Percentiles rank a stretch among this genome's conserved stretches.
phyloP scores from a whole-genome alignment of 305 asterid genomes.

The Solanum hybrid region DNA sequence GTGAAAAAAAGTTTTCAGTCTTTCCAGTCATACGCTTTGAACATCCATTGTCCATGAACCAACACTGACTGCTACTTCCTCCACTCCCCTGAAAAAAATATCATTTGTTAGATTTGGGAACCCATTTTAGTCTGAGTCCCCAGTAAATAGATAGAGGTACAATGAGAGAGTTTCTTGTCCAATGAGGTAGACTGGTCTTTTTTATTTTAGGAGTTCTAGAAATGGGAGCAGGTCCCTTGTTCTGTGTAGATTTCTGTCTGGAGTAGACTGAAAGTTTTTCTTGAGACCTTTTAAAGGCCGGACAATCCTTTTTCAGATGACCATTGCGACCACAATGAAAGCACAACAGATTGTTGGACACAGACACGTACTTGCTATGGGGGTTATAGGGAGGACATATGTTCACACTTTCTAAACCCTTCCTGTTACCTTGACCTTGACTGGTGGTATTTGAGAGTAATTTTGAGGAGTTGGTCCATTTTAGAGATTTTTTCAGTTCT shows the following conservation, averaged over 20 bases:
- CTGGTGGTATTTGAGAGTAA: background rate
- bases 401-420: background rate
- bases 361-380: background rate
- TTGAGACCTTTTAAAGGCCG: background rate
- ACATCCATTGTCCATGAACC: background rate
- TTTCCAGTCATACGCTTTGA: background rate
- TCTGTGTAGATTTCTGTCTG: background rate
- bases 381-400: background rate
- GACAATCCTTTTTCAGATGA: background rate
- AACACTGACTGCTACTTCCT: background rate
- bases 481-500: background rate
- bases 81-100: background rate
- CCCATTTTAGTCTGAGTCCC: background rate
- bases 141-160: background rate
- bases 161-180: background rate
- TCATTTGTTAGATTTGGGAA: background rate
- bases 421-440: background rate
- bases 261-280: background rate
- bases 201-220: background rate
- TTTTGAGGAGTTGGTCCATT: background rate
- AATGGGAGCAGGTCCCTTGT: background rate
- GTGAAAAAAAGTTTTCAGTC: background rate
- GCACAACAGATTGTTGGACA: background rate
- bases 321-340: background rate
- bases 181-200: background rate